Evolutionary conservation across 441 rosid genomes (phyloP), one percentile per base, ranked within the genome.

Genomic region (Mallotus repandus): DNA sequence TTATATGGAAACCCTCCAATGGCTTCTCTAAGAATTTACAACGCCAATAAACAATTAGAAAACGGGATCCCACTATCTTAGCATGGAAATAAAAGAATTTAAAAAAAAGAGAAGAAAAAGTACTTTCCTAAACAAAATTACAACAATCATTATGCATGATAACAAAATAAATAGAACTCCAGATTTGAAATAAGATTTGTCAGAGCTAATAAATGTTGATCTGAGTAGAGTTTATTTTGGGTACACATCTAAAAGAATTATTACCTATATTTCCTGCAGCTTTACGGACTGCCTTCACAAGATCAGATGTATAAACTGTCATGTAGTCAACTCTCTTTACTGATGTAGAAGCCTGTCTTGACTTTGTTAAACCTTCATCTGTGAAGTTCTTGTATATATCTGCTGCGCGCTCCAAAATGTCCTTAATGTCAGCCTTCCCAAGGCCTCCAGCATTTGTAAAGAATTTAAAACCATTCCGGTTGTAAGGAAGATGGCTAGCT

Each of bases 401-500:
- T 62, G 92, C 91, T 71, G 99, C 97, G 5, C 85, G 86, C 78
- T 96, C 94, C 85, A 96, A 82, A 73, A 93, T 93, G 79, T 88
- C 81, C 84, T 90, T 90, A 73, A 96, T 93, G 75, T 96, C 97
- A 76, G 87, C 77, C 81, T 90, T 96, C 78, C 98, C 98, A 55
- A 96, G 96, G 74, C 98, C 99, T 83, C 99, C 99, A 71, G 85
- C 81, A 79, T 81, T 86, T 53, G 98, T 93, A 84, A 93, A 96
- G 89, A 96, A 93, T 82, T 93, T 93, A 87, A 93, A 90, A 68
- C 99, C 99, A 62, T 93, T 96, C 81, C 99, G 86, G 84, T 96
- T 96, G 89, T 80, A 93, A 79, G 99, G 99, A 79, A 96, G 98
- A 82, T 96, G 99, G 79, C 99, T 96, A 71, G 98, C 99, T 96